These are phyloP conservation scores for Penstemon davidsonii DNA, from an alignment of 257 asterid genomes.

Conservation along the genomic window DNA sequence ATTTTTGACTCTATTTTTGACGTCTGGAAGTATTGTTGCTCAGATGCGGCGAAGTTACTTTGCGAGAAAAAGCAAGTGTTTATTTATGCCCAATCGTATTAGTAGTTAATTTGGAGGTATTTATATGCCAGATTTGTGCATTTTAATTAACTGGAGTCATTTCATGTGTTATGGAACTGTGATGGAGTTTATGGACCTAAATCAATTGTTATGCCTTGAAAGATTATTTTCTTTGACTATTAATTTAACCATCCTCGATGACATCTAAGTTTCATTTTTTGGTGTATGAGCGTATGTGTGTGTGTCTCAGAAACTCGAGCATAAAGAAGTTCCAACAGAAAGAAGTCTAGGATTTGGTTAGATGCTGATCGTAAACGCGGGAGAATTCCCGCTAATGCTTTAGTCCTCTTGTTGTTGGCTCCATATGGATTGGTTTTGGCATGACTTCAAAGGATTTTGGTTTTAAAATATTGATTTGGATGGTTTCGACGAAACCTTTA, in stretches of 20 bases:
- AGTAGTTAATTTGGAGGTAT: neutral
- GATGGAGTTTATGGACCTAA: neutral
- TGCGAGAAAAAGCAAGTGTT: neutral
- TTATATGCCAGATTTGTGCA: neutral
- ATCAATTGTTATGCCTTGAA: neutral
- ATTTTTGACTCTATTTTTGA: conserved; percentile 30
- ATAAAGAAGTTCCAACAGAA: too few species aligned
- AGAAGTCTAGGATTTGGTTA: too few species aligned
- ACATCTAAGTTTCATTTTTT: too few species aligned
- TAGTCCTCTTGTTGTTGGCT: too few species aligned
- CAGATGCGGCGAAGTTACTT: conserved; percentile 1
- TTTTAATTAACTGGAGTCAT: neutral
- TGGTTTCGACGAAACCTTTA: too few species aligned
- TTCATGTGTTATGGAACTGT: too few species aligned
- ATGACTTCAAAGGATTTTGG: too few species aligned
- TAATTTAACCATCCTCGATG: neutral
- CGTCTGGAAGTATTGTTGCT: conserved; percentile 11
- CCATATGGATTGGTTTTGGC: too few species aligned
- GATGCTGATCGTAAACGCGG: too few species aligned
- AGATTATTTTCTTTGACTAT: neutral
- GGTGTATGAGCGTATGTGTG: neutral
- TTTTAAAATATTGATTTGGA: too few species aligned
- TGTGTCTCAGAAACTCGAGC: neutral
- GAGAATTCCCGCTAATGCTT: too few species aligned
- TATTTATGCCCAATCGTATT: neutral